phyloP scores from a whole-genome alignment of 345 rosid species.

The Salix purpurea region DNA sequence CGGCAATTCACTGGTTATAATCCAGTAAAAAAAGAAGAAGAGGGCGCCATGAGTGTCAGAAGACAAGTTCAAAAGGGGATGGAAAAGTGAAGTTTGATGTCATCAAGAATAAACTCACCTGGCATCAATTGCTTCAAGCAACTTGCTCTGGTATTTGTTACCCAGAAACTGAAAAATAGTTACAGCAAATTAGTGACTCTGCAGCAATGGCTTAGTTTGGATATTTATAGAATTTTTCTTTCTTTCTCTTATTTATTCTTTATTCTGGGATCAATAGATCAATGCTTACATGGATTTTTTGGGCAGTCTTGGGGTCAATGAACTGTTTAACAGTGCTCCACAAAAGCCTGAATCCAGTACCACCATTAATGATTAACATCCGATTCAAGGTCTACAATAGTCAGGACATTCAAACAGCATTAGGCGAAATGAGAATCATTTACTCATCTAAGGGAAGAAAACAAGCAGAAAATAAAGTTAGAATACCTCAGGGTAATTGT shows the following conservation, averaged over 20 bases:
- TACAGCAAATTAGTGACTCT: conserved; percentile 15
- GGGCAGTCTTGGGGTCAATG: conserved; percentile 83
- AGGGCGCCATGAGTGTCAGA: neutral
- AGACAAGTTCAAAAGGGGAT: neutral
- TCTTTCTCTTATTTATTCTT: too few species aligned
- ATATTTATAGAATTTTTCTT: neutral
- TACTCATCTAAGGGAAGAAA: neutral
- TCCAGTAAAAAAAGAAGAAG: conserved; percentile 1
- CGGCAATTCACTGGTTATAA: conserved; percentile 65
- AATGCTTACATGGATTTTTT: conserved; percentile 71
- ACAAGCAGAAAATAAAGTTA: neutral
- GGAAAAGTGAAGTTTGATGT: neutral
- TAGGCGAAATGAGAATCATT: neutral
- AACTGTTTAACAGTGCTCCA: conserved; percentile 77
- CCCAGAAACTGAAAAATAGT: conserved; percentile 68
- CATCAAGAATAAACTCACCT: conserved; percentile 34
- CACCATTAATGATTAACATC: conserved; percentile 96
- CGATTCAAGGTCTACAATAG: conserved; percentile 67
- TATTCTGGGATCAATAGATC: neutral
- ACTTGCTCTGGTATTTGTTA: conserved; percentile 78
- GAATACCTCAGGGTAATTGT: conserved; percentile 84
- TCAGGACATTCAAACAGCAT: conserved; percentile 19
- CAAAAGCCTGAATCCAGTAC: conserved; percentile 81
- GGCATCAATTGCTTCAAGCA: conserved; percentile 83
- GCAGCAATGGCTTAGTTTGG: neutral